These are phyloP conservation scores for Silene noctiflora DNA, from an alignment of 179 eudicot species.

Conservation along the genomic window DNA sequence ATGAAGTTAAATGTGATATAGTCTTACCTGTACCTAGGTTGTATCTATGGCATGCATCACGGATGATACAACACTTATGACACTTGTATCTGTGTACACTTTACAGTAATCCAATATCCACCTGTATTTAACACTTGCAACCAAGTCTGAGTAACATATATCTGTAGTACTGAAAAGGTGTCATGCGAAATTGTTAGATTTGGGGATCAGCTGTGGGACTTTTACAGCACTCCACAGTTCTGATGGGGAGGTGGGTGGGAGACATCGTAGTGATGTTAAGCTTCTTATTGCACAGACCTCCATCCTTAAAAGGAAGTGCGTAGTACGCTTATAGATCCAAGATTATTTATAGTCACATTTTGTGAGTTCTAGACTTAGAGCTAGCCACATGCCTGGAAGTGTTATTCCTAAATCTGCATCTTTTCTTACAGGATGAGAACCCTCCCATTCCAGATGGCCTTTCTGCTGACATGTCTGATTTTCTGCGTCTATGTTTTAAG, in stretches of 20 bases:
- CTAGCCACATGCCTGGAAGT: background rate
- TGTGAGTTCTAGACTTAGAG: background rate
- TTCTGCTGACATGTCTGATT: conserved; percentile 84
- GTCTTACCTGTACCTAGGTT: background rate
- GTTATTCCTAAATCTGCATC: conserved; percentile 5
- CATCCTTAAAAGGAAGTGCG: background rate
- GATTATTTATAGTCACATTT: background rate
- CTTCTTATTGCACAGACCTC: background rate
- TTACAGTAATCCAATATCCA: background rate
- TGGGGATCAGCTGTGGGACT: background rate
- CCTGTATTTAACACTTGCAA: background rate
- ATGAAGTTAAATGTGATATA: background rate
- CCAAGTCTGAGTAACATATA: background rate
- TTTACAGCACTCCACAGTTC: background rate
- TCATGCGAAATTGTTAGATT: background rate
- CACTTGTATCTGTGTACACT: background rate
- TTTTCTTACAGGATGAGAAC: conserved; percentile 72
- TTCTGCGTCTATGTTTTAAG: conserved; percentile 85
- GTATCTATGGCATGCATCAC: background rate
- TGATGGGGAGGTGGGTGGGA: background rate
- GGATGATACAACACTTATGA: background rate
- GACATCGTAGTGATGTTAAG: background rate
- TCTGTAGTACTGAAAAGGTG: background rate
- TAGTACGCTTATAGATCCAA: background rate
- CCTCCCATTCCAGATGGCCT: conserved; percentile 98